phyloP scores from a whole-genome alignment of 805 yeast genomes.

The Clavispora vitiphila region DNA sequence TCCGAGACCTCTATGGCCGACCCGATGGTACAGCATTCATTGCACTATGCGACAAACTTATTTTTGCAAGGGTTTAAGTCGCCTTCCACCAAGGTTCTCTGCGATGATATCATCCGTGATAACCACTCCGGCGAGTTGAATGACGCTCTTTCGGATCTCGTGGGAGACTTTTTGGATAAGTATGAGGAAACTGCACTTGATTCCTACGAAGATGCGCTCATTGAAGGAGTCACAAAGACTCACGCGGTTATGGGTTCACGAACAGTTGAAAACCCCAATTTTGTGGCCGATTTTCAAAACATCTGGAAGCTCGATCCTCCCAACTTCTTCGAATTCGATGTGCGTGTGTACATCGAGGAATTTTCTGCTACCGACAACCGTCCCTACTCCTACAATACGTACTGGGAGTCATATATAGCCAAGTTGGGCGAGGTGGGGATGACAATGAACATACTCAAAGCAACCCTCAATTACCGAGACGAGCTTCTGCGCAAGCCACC shows the following conservation, averaged over 20 bases:
- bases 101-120: conserved; percentile 6
- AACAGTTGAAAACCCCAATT: conserved; percentile 5
- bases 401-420: conserved; percentile 1
- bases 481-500: not conserved
- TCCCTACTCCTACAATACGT: conserved; percentile 4
- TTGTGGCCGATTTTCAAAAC: conserved; percentile 4
- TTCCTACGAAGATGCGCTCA: conserved; percentile 11
- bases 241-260: not conserved
- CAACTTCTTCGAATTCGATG: conserved; percentile 5
- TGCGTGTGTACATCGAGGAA: conserved; percentile 6
- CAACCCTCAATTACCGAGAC: conserved; percentile 5
- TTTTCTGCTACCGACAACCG: conserved; percentile 3
- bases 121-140: conserved; percentile 6
- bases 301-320: conserved; percentile 10
- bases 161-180: conserved; percentile 11
- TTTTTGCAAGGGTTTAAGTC: conserved; percentile 12
- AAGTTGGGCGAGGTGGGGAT: conserved; percentile 10
- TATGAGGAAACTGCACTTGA: conserved; percentile 11
- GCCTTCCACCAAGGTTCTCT: conserved; percentile 7
- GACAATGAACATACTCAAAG: conserved; percentile 10
- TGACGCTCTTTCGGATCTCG: conserved; percentile 2
- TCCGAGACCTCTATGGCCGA: not conserved
- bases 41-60: conserved; percentile 11
- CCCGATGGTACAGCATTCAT: conserved; percentile 2
- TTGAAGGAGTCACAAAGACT: conserved; percentile 6